Conservation (phyloP, 1,284 basidiomycete species). For the Neonothopanus nambi region DNA sequence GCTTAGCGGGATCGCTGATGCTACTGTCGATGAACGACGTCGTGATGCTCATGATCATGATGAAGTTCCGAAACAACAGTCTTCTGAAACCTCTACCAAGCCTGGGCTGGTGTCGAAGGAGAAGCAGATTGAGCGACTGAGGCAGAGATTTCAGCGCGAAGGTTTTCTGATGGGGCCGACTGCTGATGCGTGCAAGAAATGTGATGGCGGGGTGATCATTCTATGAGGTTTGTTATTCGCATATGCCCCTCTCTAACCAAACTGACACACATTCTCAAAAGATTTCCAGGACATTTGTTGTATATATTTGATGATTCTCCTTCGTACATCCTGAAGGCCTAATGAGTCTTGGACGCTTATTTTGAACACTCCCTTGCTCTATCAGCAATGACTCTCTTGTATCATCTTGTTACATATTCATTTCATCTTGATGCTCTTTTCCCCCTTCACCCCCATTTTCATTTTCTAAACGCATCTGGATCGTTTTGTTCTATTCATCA, state of each 20-base stretch:
- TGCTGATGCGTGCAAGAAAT: conserved; percentile 42
- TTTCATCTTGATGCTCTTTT: no score
- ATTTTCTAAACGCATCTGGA: no score
- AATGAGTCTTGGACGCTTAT: no score
- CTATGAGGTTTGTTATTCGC: conserved; percentile 39
- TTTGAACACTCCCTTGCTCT: no score
- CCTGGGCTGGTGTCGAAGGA: conserved; percentile 54
- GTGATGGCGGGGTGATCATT: conserved; percentile 38
- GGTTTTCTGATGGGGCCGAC: conserved; percentile 29
- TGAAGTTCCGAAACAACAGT: conserved; percentile 21
- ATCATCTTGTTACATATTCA: no score
- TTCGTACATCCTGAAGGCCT: no score
- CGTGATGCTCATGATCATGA: no score
- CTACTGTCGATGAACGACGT: no score
- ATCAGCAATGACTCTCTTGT: no score
- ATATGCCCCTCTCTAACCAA: background rate
- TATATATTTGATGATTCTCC: no score
- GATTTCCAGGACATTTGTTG: background rate
- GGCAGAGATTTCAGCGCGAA: conserved; percentile 48
- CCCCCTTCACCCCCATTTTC: no score
- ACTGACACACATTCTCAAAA: background rate
- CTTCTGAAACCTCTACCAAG: conserved; percentile 5
- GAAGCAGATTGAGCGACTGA: conserved; percentile 62
- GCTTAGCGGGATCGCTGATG: background rate
- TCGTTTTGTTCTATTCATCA: no score